Conservation (phyloP, 305 asterid species). For the Fraxinus greggii region DNA sequence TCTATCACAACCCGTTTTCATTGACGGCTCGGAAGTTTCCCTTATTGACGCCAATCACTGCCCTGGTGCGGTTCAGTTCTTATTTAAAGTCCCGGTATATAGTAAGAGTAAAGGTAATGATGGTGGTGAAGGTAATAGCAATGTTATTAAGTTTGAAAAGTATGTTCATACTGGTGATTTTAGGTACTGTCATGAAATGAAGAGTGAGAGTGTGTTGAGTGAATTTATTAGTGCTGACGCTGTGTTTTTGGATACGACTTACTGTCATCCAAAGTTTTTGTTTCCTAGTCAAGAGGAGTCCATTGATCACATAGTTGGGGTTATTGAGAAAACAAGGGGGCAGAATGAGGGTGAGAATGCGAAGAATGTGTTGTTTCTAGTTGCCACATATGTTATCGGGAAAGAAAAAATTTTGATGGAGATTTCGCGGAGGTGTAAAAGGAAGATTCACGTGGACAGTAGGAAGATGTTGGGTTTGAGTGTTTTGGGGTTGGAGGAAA, state of each 20-base stretch:
- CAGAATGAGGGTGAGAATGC: constrained; percentile 39
- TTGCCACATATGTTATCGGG: constrained; percentile 86
- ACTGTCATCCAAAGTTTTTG: constrained; percentile 77
- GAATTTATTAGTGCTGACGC: constrained; percentile 76
- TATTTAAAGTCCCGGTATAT: constrained; percentile 56
- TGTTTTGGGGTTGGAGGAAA: constrained; percentile 60
- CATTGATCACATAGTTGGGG: constrained; percentile 67
- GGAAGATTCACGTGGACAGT: constrained; percentile 61
- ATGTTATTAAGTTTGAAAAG: constrained; percentile 49
- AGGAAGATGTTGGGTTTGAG: constrained; percentile 61
- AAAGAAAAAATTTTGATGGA: constrained; percentile 84
- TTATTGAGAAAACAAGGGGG: constrained; percentile 48
- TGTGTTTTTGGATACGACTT: constrained; percentile 79
- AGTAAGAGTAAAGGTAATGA: constrained; percentile 5
- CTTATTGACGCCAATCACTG: constrained; percentile 84
- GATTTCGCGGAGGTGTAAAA: constrained; percentile 69
- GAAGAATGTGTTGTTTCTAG: constrained; percentile 69
- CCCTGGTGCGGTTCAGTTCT: constrained; percentile 88
- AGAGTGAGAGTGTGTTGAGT: constrained; percentile 35
- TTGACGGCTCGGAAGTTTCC: constrained; percentile 63
- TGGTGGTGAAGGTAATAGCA: constrained; percentile 19
- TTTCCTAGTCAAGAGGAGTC: constrained; percentile 89
- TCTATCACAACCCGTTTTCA: constrained; percentile 35
- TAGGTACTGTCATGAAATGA: constrained; percentile 67
- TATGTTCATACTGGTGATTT: constrained; percentile 93